phyloP scores from a whole-genome alignment of 1,139 yeast species.

The Pichia sp. region DNA sequence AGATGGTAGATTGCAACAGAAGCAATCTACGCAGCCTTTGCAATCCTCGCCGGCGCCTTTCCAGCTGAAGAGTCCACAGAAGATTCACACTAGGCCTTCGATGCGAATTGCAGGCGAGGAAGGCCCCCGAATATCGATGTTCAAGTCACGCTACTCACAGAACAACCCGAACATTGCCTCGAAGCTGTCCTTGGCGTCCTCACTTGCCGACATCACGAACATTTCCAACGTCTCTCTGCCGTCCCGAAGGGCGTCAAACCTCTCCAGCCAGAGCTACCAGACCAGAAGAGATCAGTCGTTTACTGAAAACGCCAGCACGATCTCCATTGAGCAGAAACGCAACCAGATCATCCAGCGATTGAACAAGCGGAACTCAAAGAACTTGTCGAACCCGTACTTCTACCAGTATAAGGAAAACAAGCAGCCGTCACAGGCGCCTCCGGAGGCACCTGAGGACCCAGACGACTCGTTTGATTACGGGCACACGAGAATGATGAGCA shows the following conservation, averaged over 20 bases:
- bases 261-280: background rate
- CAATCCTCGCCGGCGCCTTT: background rate
- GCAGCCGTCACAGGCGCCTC: constrained; percentile 12
- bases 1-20: background rate
- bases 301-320: constrained; percentile 1
- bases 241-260: background rate
- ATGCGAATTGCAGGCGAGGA: background rate
- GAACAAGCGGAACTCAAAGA: constrained; percentile 13
- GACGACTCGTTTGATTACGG: background rate
- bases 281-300: constrained; percentile 2
- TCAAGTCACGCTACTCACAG: background rate
- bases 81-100: constrained; percentile 1
- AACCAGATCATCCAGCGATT: constrained; percentile 9
- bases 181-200: constrained; percentile 4
- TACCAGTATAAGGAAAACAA: constrained; percentile 13
- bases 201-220: constrained; percentile 10
- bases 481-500: background rate
- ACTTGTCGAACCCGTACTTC: constrained; percentile 15
- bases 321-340: constrained; percentile 13
- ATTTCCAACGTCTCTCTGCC: background rate
- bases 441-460: constrained; percentile 3
- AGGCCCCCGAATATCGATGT: background rate
- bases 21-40: background rate
- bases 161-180: background rate
- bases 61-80: background rate